Percentiles rank a stretch among this genome's conserved stretches.
phyloP scores from a whole-genome alignment of 2,329 filamentous ascomycete species.

The Rutstroemia sp. region DNA sequence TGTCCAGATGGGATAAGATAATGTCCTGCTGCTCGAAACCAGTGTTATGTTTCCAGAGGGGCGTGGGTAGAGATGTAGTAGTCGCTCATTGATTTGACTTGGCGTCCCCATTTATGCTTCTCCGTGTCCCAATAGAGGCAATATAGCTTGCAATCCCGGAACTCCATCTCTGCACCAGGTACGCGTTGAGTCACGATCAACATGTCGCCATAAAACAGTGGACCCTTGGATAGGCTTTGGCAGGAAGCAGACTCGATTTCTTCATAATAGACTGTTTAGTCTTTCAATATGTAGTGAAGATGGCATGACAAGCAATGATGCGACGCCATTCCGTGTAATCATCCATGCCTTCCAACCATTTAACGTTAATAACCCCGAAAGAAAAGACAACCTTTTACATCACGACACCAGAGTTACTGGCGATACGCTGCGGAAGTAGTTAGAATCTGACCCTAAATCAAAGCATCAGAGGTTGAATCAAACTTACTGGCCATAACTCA shows the following conservation, averaged over 20 bases:
- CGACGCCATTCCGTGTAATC: conserved; percentile 8
- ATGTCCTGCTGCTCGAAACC: no score
- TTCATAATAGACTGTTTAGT: conserved; percentile 7
- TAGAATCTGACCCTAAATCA: conserved; percentile 30
- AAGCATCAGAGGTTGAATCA: neutral
- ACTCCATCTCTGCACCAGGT: no score
- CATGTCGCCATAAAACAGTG: neutral
- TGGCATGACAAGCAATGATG: conserved; percentile 6
- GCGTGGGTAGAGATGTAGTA: no score
- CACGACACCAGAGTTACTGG: conserved; percentile 99
- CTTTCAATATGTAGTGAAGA: conserved; percentile 9
- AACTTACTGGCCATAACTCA: conserved; percentile 94
- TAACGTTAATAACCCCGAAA: conserved; percentile 21
- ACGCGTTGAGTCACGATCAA: neutral
- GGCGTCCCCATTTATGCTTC: no score
- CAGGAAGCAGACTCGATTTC: conserved; percentile 9
- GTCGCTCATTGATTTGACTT: no score
- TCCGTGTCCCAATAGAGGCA: no score
- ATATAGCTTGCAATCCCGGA: no score
- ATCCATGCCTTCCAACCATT: conserved; percentile 10
- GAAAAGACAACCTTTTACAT: conserved; percentile 61
- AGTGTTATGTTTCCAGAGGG: no score
- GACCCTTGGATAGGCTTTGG: neutral
- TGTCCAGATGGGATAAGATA: no score
- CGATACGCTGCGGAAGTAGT: conserved; percentile 71